Evolutionary conservation across 768 basidiomycete genomes (phyloP), one percentile per base, ranked within the genome.

Genomic region (Postia placenta): DNA sequence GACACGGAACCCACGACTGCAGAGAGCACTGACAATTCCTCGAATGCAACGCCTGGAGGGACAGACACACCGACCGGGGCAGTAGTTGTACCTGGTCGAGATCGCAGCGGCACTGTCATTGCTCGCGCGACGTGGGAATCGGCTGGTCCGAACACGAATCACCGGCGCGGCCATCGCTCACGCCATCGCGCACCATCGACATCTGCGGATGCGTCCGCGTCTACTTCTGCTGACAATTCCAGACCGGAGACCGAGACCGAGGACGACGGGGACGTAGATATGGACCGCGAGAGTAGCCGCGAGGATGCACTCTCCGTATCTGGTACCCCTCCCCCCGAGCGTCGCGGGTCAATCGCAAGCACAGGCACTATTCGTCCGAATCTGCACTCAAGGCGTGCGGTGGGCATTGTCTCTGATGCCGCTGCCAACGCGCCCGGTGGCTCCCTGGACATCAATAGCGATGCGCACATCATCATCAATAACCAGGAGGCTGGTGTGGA

Each of bases 201-300:
- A 33, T 67, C 57, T 20, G 54, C 56, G 4, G 58, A 49, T 23
- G 52, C 61, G 11, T 61, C 62, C 1, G 54, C 63, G 11, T 56
- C 61, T 15, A 59, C 66, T 44, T 73, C 73, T 1, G 69, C 72
- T 0, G 71, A 72, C 26, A 76, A 71, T n/a, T 81, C 81, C 0
- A 70, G 83, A 11, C 73, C 82, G 0, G 83, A 86, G 49, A 84
- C 85, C 0, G 87, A 90, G 66, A 84, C 86, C 0, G 88, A 93
- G 61, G 85, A 86, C 43, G 86, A 87, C 40, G 82, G 74, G 22
- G 86, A 87, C 45, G 74, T 71, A 1, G 79, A 78, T 45, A 76
- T 79, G 69, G 78, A 76, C 44, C 65, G 61, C 45, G 64, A 81
- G 47, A 51, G 51, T 28, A 56, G 48, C 50, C 67, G 57, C 60